A percentile compares a stretch with the other conserved stretches of the same genome.
phyloP scores from a whole-genome alignment of 2,329 filamentous ascomycete species.

The Colletotrichum navitas region DNA sequence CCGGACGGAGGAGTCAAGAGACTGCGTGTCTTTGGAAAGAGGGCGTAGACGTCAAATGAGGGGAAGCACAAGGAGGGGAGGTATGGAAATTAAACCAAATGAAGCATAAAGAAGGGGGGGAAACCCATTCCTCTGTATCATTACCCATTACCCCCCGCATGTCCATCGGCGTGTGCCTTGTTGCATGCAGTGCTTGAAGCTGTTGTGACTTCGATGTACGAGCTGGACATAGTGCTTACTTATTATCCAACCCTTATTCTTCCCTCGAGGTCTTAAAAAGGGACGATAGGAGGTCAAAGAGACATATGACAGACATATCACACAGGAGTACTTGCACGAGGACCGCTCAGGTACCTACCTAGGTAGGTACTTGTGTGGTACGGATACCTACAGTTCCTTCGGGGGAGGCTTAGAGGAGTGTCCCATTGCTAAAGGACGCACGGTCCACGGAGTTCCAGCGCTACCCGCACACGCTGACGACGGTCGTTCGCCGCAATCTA shows the following conservation, averaged over 20 bases:
- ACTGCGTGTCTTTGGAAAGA: constrained; percentile 80
- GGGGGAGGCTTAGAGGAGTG: constrained; percentile 8
- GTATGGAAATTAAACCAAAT: background rate
- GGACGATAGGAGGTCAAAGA: background rate
- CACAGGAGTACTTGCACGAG: background rate
- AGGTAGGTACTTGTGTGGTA: background rate
- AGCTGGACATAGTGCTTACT: background rate
- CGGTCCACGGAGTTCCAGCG: constrained; percentile 11
- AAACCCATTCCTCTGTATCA: background rate
- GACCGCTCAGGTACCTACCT: background rate
- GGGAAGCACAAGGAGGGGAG: background rate
- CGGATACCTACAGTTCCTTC: background rate
- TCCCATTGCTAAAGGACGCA: constrained; percentile 11
- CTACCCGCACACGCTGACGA: background rate
- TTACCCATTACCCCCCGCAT: background rate
- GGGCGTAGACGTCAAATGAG: constrained; percentile 48
- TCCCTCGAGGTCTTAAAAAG: background rate
- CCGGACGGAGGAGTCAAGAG: constrained; percentile 95
- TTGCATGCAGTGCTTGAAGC: background rate
- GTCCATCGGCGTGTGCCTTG: background rate
- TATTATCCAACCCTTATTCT: background rate
- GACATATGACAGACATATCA: background rate
- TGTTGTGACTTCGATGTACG: background rate
- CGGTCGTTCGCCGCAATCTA: constrained; percentile 23
- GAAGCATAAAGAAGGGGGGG: background rate